A percentile compares a stretch with the other conserved stretches of the same genome.
Conservation (phyloP, 2,329 filamentous ascomycete genomes). For the Didymella pomorum region DNA sequence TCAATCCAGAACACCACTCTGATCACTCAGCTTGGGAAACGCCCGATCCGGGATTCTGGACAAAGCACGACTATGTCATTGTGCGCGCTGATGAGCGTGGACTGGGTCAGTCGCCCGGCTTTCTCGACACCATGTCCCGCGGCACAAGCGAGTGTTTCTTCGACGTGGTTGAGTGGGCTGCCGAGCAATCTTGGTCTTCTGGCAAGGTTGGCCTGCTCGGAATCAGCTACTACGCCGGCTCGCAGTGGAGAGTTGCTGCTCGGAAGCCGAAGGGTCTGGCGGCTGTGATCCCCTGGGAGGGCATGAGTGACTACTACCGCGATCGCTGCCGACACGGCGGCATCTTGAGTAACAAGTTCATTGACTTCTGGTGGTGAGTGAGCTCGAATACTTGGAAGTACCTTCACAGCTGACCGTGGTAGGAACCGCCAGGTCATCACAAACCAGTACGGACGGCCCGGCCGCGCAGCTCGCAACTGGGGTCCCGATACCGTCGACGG, state of each 20-base stretch:
- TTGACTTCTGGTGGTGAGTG: constrained; percentile 64
- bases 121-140: constrained; percentile 62
- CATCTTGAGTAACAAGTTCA: constrained; percentile 49
- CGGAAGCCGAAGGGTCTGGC: constrained; percentile 60
- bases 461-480: constrained; percentile 61
- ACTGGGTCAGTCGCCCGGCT: constrained; percentile 60
- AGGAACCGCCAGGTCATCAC: constrained; percentile 70
- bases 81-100: constrained; percentile 61
- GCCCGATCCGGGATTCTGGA: constrained; percentile 53
- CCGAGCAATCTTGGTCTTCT: constrained; percentile 59
- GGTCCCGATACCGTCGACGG: constrained; percentile 67
- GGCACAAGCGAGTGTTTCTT: constrained; percentile 62
- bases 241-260: constrained; percentile 64
- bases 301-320: constrained; percentile 64
- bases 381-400: too few relatives aligned
- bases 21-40: constrained; percentile 58
- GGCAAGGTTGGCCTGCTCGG: constrained; percentile 62
- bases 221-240: constrained; percentile 62
- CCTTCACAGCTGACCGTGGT: constrained; percentile 46
- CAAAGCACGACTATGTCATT: constrained; percentile 48
- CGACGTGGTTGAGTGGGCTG: constrained; percentile 62
- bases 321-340: constrained; percentile 54
- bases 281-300: constrained; percentile 64
- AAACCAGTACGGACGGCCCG: constrained; percentile 72
- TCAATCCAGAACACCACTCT: constrained; percentile 46